Evolutionary conservation across 1,284 basidiomycete genomes (phyloP).

Genomic region (Chalciporus sp.): DNA sequence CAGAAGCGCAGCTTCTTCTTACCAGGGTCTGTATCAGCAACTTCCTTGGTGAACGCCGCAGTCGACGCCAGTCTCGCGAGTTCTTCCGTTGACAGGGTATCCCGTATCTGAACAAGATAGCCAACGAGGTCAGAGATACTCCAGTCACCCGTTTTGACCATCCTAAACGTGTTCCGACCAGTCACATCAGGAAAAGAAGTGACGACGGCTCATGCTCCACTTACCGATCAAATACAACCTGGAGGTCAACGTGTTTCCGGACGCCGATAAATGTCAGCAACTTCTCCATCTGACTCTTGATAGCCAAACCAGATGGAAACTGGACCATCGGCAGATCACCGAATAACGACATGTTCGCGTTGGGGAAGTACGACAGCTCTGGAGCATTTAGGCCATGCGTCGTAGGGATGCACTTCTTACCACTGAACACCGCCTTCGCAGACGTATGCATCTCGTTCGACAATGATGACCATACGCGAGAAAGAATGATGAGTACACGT

Average conservation of each 20-base stretch:
- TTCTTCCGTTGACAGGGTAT: slow-evolving; percentile 71
- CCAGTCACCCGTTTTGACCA: slow-evolving; percentile 87
- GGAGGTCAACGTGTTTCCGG: slow-evolving; percentile 89
- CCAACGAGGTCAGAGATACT: slow-evolving; percentile 78
- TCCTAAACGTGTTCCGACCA: slow-evolving; percentile 45
- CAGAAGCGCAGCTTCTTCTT: slow-evolving; percentile 52
- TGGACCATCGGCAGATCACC: slow-evolving; percentile 84
- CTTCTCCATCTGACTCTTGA: slow-evolving; percentile 81
- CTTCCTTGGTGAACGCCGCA: slow-evolving; percentile 78
- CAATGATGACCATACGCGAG: slow-evolving; percentile 78
- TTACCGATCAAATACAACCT: slow-evolving; percentile 83
- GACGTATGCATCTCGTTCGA: slow-evolving; percentile 60
- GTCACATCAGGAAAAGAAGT: neutral
- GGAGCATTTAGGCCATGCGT: slow-evolving; percentile 77
- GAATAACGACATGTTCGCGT: slow-evolving; percentile 75
- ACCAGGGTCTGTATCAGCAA: slow-evolving; percentile 25
- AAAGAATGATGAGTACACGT: slow-evolving; percentile 71
- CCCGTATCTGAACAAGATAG: slow-evolving; percentile 87
- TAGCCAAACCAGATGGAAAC: slow-evolving; percentile 63
- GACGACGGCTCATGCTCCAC: slow-evolving; percentile 13
- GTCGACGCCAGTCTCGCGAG: slow-evolving; percentile 77
- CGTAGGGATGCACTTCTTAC: slow-evolving; percentile 68
- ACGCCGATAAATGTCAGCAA: slow-evolving; percentile 82
- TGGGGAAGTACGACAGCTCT: slow-evolving; percentile 84
- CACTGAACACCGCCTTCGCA: slow-evolving; percentile 59